Evolutionary conservation across 2,329 filamentous ascomycete species (phyloP).

Genomic region (Trichoderma koningii): DNA sequence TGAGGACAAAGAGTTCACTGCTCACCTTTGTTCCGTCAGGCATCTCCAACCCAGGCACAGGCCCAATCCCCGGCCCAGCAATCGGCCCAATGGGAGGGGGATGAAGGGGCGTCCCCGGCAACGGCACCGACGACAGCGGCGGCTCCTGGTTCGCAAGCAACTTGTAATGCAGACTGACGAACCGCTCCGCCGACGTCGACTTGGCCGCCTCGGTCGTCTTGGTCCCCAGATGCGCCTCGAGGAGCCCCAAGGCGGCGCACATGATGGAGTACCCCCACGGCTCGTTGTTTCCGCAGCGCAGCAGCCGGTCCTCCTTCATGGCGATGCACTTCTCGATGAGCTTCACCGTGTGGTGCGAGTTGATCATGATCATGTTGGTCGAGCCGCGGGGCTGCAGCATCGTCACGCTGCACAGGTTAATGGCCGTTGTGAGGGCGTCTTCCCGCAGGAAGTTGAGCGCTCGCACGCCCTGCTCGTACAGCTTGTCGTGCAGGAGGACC

Average conservation of each 20-base stretch:
- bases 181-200: constrained; percentile 60
- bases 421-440: constrained; percentile 60
- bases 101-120: constrained; percentile 33
- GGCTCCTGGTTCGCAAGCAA: constrained; percentile 58
- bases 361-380: constrained; percentile 64
- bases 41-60: constrained; percentile 40
- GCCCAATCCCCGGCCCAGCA: constrained; percentile 34
- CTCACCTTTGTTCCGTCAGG: constrained; percentile 46
- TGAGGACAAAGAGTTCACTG: constrained; percentile 3
- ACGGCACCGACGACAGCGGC: constrained; percentile 40
- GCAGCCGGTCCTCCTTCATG: constrained; percentile 62
- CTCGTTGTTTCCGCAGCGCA: constrained; percentile 65
- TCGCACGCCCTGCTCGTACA: constrained; percentile 60
- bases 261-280: constrained; percentile 66
- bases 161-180: constrained; percentile 60
- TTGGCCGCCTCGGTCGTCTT: constrained; percentile 61
- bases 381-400: constrained; percentile 61
- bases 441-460: constrained; percentile 62
- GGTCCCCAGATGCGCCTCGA: constrained; percentile 60
- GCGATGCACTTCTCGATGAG: constrained; percentile 62
- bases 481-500: constrained; percentile 62
- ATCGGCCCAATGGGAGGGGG: constrained; percentile 28
- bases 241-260: constrained; percentile 60
- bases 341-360: constrained; percentile 60
- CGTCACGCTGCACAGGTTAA: constrained; percentile 63